These are phyloP conservation scores for Metschnikowia rubicola DNA, from an alignment of 805 yeast genomes.

Conservation along the genomic window DNA sequence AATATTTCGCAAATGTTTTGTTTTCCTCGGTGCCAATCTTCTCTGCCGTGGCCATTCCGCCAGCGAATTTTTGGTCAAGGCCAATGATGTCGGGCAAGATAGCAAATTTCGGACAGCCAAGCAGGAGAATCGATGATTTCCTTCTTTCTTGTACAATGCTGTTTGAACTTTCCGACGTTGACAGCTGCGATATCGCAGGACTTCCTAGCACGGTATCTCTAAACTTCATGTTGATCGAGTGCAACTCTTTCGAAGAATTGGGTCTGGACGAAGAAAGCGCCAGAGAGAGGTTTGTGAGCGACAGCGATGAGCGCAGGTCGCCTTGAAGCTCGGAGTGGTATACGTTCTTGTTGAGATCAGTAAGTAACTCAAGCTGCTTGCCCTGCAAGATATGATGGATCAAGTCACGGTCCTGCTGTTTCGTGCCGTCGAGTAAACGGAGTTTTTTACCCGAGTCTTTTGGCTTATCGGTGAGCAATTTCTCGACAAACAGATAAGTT, in stretches of 20 bases:
- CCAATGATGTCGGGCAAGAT: constrained; percentile 25
- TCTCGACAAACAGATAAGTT: constrained; percentile 21
- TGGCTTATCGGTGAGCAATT: constrained; percentile 16
- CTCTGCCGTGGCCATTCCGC: constrained; percentile 8
- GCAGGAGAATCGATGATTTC: constrained; percentile 25
- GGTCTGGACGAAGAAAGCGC: constrained; percentile 19
- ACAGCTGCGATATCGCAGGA: background rate
- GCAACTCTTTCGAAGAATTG: constrained; percentile 22
- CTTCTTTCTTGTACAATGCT: constrained; percentile 14
- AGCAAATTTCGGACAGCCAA: constrained; percentile 29
- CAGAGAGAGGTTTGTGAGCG: constrained; percentile 28
- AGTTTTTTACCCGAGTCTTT: constrained; percentile 27
- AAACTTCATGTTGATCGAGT: constrained; percentile 19
- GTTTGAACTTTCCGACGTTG: background rate
- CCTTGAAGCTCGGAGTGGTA: constrained; percentile 34
- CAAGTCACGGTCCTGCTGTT: constrained; percentile 27
- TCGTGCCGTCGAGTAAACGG: constrained; percentile 23
- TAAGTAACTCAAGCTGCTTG: constrained; percentile 33
- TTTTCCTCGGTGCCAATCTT: constrained; percentile 9
- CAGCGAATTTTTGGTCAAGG: background rate
- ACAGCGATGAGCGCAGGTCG: constrained; percentile 30
- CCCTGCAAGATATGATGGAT: constrained; percentile 29
- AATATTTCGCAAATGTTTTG: constrained; percentile 20
- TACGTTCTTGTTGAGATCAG: constrained; percentile 33
- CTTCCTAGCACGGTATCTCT: background rate